Evolutionary conservation across 768 basidiomycete genomes (phyloP).

Genomic region (Podaxis sp.): DNA sequence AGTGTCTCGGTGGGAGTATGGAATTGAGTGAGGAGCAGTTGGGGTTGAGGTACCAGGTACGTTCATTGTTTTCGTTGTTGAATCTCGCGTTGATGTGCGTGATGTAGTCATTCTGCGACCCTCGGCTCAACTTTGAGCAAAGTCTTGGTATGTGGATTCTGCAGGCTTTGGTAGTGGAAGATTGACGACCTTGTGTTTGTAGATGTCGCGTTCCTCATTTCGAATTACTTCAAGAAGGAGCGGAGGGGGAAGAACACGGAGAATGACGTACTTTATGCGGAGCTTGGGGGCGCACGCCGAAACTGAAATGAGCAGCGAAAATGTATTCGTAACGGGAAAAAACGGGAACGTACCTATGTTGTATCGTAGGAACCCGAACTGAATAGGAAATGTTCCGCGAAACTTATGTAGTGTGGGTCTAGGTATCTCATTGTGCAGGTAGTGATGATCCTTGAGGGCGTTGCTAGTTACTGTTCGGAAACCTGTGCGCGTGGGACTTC

Average conservation of each 20-base stretch:
- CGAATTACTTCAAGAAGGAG: constrained; percentile 34
- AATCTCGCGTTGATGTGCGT: constrained; percentile 3
- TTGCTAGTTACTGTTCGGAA: background rate
- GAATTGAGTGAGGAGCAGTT: constrained; percentile 87
- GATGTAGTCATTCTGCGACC: constrained; percentile 86
- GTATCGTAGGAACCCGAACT: background rate
- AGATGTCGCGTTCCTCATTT: constrained; percentile 37
- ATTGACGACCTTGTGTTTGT: background rate
- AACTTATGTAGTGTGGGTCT: background rate
- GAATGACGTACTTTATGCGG: constrained; percentile 11
- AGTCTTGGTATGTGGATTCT: constrained; percentile 67
- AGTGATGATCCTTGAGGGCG: background rate
- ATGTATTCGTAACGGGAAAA: too few relatives aligned
- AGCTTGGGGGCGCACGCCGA: constrained; percentile 14
- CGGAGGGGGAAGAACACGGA: constrained; percentile 15
- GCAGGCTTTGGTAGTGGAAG: background rate
- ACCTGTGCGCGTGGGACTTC: background rate
- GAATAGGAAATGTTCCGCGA: background rate
- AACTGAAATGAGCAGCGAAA: background rate
- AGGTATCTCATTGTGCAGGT: background rate
- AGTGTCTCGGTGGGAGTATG: constrained; percentile 97
- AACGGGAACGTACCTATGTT: background rate
- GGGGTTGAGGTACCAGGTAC: constrained; percentile 84
- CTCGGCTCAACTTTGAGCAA: constrained; percentile 91
- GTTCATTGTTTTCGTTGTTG: constrained; percentile 16